Percentiles rank a stretch among this genome's conserved stretches.
Evolutionary conservation across 139 green algal species (phyloP).

Genomic region (Edaphochlamys debaryana): DNA sequence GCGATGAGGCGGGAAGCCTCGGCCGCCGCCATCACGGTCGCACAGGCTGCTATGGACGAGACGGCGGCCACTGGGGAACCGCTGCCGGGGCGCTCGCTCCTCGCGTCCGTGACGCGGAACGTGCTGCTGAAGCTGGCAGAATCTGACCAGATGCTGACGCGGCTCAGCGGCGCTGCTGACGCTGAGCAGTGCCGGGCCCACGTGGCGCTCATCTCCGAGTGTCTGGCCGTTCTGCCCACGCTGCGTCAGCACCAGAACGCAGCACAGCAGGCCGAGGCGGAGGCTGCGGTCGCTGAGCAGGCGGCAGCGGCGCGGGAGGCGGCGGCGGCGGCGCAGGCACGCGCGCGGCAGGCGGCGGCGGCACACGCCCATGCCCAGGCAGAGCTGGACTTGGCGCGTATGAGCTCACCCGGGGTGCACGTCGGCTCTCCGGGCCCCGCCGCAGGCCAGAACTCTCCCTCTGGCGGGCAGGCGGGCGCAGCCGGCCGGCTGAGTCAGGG

Average conservation of each 20-base stretch:
- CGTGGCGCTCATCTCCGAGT: conserved; percentile 12
- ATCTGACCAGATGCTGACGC: conserved; percentile 6
- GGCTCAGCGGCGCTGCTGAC: conserved; percentile 1
- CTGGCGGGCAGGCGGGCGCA: too few species aligned
- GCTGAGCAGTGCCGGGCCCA: background rate
- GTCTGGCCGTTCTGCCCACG: conserved; percentile 11
- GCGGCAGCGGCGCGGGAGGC: too few species aligned
- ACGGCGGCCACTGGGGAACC: background rate
- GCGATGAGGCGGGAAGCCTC: background rate
- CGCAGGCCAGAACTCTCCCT: too few species aligned
- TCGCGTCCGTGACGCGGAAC: conserved; percentile 12
- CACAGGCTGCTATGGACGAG: background rate
- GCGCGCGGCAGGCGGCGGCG: too few species aligned
- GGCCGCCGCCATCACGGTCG: background rate
- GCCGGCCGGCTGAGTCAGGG: too few species aligned
- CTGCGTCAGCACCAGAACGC: background rate
- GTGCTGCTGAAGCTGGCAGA: conserved; percentile 29
- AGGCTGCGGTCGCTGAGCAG: too few species aligned
- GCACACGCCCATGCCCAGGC: too few species aligned
- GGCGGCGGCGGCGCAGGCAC: too few species aligned
- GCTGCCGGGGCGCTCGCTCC: background rate
- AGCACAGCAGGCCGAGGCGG: too few species aligned
- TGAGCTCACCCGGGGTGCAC: too few species aligned
- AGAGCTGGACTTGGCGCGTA: too few species aligned
- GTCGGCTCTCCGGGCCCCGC: too few species aligned